phyloP scores from a whole-genome alignment of 306 rosid species.

The Glycine soja region DNA sequence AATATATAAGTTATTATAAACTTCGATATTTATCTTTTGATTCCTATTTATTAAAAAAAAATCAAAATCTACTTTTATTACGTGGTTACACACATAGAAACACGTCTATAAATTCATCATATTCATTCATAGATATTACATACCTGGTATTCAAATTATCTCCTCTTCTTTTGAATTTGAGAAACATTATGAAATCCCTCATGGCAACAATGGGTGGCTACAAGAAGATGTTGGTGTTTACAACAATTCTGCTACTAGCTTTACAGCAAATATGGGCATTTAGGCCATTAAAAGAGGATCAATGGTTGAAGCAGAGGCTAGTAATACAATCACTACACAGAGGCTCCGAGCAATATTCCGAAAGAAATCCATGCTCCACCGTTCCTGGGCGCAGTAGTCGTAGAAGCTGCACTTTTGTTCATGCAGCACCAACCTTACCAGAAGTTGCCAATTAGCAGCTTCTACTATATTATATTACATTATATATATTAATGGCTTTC shows the following conservation, averaged over 20 bases:
- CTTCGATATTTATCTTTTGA: too few species aligned
- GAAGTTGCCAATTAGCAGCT: background rate
- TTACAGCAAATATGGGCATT: constrained; percentile 30
- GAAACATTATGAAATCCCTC: too few species aligned
- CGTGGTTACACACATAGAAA: too few species aligned
- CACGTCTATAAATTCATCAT: too few species aligned
- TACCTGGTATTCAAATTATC: too few species aligned
- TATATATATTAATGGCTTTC: too few species aligned
- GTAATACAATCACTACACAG: constrained; percentile 43
- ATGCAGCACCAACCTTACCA: background rate
- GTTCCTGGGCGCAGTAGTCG: constrained; percentile 39
- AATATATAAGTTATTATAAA: too few species aligned
- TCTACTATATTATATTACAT: too few species aligned
- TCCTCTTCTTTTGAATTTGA: too few species aligned
- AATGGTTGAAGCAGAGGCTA: background rate
- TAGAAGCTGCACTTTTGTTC: constrained; percentile 40
- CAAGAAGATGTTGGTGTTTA: constrained; percentile 40
- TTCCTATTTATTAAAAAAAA: too few species aligned
- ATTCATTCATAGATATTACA: too few species aligned
- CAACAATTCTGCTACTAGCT: constrained; percentile 28
- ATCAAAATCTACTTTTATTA: too few species aligned
- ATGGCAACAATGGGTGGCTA: constrained; percentile 28
- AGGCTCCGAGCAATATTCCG: constrained; percentile 41
- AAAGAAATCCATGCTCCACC: constrained; percentile 46
- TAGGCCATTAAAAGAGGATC: constrained; percentile 45